These are phyloP conservation scores for Stylonectria norvegica DNA, from an alignment of 2,329 filamentous ascomycete genomes.

Conservation along the genomic window DNA sequence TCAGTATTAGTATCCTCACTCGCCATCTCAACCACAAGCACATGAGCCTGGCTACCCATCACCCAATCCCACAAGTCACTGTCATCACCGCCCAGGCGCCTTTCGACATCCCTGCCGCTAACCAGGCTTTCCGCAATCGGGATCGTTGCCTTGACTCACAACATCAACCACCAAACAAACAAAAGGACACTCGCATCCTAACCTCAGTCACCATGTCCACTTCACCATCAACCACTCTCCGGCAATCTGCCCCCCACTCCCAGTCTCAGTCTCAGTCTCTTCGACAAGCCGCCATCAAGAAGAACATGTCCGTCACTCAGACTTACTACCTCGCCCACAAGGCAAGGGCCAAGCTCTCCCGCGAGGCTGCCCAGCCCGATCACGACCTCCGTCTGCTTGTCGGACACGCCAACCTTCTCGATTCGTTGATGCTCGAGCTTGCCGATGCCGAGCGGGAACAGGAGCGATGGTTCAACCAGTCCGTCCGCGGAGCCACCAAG, in stretches of 20 bases:
- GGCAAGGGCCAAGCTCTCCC: constrained; percentile 91
- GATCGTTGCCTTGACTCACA: constrained; percentile 29
- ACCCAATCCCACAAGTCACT: constrained; percentile 29
- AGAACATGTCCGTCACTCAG: constrained; percentile 96
- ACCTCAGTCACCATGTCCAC: constrained; percentile 30
- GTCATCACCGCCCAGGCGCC: constrained; percentile 23
- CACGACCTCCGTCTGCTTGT: constrained; percentile 95
- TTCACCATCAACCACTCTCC: constrained; percentile 22
- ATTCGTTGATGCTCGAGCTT: constrained; percentile 87
- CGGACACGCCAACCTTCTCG: constrained; percentile 96
- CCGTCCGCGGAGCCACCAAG: constrained; percentile 69
- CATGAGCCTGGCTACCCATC: constrained; percentile 22
- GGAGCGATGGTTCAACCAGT: constrained; percentile 97
- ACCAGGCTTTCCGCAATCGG: constrained; percentile 28
- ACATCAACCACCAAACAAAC: constrained; percentile 23
- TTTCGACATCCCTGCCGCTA: constrained; percentile 28
- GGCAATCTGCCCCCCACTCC: constrained; percentile 26
- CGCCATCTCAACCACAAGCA: constrained; percentile 8
- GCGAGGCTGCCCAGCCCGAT: constrained; percentile 83
- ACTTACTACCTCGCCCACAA: constrained; percentile 98
- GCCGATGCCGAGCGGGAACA: constrained; percentile 93
- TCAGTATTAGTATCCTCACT: constrained; percentile 14
- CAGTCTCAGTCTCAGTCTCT: constrained; percentile 25
- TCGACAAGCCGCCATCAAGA: constrained; percentile 48
- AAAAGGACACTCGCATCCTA: constrained; percentile 20